Evolutionary conservation across 148 eudicot species (phyloP).

Genomic region (Simmondsia chinensis): DNA sequence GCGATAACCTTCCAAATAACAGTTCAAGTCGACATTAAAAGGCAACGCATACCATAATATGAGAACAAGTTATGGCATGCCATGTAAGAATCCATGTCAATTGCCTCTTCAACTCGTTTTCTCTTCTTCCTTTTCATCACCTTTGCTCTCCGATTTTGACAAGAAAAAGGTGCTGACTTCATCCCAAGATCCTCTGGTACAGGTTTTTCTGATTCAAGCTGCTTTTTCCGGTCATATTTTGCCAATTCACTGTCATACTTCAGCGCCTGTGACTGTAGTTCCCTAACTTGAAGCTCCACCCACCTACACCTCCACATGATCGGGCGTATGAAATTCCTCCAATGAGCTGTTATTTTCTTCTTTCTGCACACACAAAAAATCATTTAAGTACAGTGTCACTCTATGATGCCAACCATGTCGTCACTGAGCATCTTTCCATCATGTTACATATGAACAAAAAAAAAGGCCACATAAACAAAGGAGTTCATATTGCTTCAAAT

Average conservation of each 20-base stretch:
- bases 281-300: constrained; percentile 60
- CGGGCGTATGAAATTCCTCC: constrained; percentile 62
- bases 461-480: too few species aligned
- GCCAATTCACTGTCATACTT: constrained; percentile 47
- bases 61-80: constrained; percentile 58
- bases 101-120: constrained; percentile 51
- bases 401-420: too few species aligned
- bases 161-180: constrained; percentile 37
- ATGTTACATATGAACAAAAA: too few species aligned
- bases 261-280: constrained; percentile 27
- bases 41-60: constrained; percentile 32
- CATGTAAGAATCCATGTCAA: constrained; percentile 37
- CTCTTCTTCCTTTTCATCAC: constrained; percentile 61
- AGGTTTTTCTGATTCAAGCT: constrained; percentile 19
- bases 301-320: constrained; percentile 76
- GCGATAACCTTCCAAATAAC: too few species aligned
- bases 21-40: not conserved
- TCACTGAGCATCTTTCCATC: too few species aligned
- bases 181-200: constrained; percentile 25
- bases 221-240: constrained; percentile 29
- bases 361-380: constrained; percentile 31
- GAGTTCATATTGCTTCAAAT: too few species aligned
- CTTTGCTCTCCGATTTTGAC: constrained; percentile 19
- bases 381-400: too few species aligned
- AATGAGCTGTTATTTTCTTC: constrained; percentile 58